Percentiles rank a stretch among this genome's conserved stretches.
Evolutionary conservation across 2,329 filamentous ascomycete species (phyloP).

Genomic region (Fusarium penzigii): DNA sequence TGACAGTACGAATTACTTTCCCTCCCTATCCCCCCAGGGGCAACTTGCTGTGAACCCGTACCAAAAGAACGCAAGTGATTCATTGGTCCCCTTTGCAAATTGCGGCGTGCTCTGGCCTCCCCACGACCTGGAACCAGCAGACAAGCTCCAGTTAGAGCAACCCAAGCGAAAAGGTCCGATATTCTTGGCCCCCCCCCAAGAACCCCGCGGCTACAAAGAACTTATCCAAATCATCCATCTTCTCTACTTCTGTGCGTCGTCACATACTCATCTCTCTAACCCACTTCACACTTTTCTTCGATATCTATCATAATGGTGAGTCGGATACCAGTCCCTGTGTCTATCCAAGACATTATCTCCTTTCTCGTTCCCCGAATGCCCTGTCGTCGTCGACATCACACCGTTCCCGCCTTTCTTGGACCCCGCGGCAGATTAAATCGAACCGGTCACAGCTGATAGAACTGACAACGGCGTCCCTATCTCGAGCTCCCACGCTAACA

Average conservation of each 20-base stretch:
- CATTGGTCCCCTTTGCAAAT: slow-evolving; percentile 7
- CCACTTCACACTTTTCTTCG: slow-evolving; percentile 16
- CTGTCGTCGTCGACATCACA: slow-evolving; percentile 9
- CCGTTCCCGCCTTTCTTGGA: slow-evolving; percentile 20
- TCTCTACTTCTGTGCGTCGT: slow-evolving; percentile 26
- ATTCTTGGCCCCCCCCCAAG: slow-evolving; percentile 25
- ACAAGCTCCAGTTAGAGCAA: slow-evolving; percentile 25
- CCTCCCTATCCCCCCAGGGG: background rate
- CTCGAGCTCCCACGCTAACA: slow-evolving; percentile 25
- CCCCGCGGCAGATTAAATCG: slow-evolving; percentile 27
- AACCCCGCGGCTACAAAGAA: slow-evolving; percentile 32
- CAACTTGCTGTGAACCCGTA: no score
- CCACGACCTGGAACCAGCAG: slow-evolving; percentile 14
- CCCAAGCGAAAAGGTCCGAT: slow-evolving; percentile 30
- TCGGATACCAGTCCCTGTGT: slow-evolving; percentile 5
- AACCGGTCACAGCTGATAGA: slow-evolving; percentile 29
- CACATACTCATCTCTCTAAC: slow-evolving; percentile 22
- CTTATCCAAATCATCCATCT: slow-evolving; percentile 31
- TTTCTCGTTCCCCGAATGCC: slow-evolving; percentile 7
- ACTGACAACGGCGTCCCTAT: slow-evolving; percentile 14
- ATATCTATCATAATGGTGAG: slow-evolving; percentile 33
- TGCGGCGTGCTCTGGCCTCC: slow-evolving; percentile 13
- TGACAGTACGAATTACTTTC: slow-evolving; percentile 15
- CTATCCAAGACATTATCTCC: slow-evolving; percentile 2
- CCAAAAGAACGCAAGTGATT: background rate